Conservation (phyloP, 2,329 filamentous ascomycete species). For the Colletotrichum tropicicola region DNA sequence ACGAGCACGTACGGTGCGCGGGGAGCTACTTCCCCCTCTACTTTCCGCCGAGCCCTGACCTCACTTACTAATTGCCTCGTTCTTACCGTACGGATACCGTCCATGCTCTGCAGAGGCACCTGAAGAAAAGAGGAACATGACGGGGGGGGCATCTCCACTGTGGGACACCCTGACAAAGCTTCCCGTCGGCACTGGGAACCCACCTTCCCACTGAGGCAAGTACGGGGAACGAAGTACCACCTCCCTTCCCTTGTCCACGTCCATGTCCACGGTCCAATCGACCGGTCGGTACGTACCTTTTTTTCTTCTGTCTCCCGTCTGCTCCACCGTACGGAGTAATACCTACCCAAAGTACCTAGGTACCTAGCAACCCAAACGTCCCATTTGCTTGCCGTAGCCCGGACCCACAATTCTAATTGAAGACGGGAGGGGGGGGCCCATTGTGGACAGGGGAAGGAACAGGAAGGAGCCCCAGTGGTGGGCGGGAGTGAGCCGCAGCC, state of each 20-base stretch:
- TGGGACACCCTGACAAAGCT: background rate
- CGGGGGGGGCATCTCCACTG: background rate
- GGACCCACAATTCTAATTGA: background rate
- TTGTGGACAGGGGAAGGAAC: background rate
- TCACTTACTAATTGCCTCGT: background rate
- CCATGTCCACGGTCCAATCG: too few relatives aligned
- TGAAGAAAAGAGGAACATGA: slow-evolving; percentile 7
- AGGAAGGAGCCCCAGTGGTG: background rate
- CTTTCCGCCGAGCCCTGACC: background rate
- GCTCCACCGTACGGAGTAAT: too few relatives aligned
- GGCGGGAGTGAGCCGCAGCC: background rate
- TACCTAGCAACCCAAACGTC: background rate
- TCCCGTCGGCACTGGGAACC: background rate
- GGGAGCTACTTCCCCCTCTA: background rate
- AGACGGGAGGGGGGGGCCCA: background rate
- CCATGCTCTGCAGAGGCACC: slow-evolving; percentile 1
- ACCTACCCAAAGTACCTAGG: too few relatives aligned
- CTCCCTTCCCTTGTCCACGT: too few relatives aligned
- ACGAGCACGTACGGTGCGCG: background rate
- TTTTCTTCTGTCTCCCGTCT: too few relatives aligned
- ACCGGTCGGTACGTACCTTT: too few relatives aligned
- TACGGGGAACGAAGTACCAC: background rate
- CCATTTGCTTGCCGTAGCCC: background rate
- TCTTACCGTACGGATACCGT: background rate
- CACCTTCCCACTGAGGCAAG: slow-evolving; percentile 6